These are phyloP conservation scores for Flaveria bidentis DNA, from an alignment of 129 eudicot species.

Conservation along the genomic window DNA sequence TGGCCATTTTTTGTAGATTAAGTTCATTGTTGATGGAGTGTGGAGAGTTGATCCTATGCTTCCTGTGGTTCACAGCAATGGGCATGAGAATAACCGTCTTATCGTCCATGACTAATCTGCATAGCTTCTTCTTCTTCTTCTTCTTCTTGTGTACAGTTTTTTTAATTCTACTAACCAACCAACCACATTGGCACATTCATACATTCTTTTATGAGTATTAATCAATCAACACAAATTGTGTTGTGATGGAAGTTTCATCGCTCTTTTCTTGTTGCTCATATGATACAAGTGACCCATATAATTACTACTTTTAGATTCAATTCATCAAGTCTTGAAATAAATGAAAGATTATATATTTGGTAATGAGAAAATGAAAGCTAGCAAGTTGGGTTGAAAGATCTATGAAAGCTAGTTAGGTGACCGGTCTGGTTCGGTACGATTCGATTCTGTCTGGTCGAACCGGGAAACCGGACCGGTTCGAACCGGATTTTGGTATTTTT, in stretches of 20 bases:
- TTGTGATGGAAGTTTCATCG: slow-evolving; percentile 4
- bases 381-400: no score
- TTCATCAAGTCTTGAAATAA: no score
- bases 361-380: no score
- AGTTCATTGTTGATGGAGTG: slow-evolving; percentile 80
- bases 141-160: slow-evolving; percentile 23
- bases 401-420: no score
- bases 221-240: slow-evolving; percentile 7
- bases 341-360: no score
- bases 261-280: background rate
- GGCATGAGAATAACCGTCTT: slow-evolving; percentile 67
- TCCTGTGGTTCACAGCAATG: slow-evolving; percentile 54
- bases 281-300: no score
- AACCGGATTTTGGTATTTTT: no score
- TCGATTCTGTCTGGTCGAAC: no score
- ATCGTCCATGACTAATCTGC: slow-evolving; percentile 30
- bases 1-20: slow-evolving; percentile 54
- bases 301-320: no score
- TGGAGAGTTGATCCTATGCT: slow-evolving; percentile 85
- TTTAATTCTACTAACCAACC: slow-evolving; percentile 14
- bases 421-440: no score
- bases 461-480: no score
- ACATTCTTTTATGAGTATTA: slow-evolving; percentile 19
- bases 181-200: slow-evolving; percentile 14
- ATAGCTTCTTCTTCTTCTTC: slow-evolving; percentile 4